phyloP scores from a whole-genome alignment of 257 asterid genomes.

The Solanum dulcamara region DNA sequence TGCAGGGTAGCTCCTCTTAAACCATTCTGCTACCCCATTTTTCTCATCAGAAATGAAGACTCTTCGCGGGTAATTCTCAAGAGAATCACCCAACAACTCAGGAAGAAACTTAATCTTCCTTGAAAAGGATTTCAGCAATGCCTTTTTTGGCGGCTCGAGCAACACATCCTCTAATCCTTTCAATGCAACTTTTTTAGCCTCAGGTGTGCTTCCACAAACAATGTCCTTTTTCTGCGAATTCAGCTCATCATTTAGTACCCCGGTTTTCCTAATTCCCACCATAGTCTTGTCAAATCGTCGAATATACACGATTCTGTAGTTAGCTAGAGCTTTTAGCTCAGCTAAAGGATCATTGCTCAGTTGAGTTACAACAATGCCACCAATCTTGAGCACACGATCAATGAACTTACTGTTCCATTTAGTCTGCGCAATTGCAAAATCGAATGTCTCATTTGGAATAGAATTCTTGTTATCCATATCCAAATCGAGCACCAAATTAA shows the following conservation, averaged over 20 bases:
- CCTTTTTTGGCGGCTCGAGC: constrained; percentile 32
- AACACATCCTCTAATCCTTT: constrained; percentile 34
- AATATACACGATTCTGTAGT: constrained; percentile 43
- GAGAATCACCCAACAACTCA: constrained; percentile 43
- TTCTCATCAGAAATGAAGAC: constrained; percentile 52
- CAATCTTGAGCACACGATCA: constrained; percentile 28
- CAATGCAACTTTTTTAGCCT: constrained; percentile 34
- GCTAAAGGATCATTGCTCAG: constrained; percentile 28
- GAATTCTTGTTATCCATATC: constrained; percentile 7
- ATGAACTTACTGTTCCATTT: constrained; percentile 13
- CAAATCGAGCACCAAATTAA: constrained; percentile 25
- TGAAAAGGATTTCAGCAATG: constrained; percentile 5
- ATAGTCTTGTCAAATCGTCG: constrained; percentile 38
- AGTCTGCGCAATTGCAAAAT: constrained; percentile 35
- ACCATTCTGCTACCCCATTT: constrained; percentile 45
- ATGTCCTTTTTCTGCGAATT: not conserved
- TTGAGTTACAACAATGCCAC: constrained; percentile 46
- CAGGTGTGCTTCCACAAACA: constrained; percentile 16
- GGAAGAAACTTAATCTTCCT: constrained; percentile 63
- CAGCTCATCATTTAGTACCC: not conserved
- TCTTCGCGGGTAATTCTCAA: constrained; percentile 45
- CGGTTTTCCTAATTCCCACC: constrained; percentile 49
- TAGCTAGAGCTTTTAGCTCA: constrained; percentile 15
- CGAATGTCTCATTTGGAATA: constrained; percentile 28
- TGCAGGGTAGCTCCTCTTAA: constrained; percentile 48